Evolutionary conservation across 495 filamentous ascomycete genomes (phyloP).

Genomic region (Penicillium longicatenatum): DNA sequence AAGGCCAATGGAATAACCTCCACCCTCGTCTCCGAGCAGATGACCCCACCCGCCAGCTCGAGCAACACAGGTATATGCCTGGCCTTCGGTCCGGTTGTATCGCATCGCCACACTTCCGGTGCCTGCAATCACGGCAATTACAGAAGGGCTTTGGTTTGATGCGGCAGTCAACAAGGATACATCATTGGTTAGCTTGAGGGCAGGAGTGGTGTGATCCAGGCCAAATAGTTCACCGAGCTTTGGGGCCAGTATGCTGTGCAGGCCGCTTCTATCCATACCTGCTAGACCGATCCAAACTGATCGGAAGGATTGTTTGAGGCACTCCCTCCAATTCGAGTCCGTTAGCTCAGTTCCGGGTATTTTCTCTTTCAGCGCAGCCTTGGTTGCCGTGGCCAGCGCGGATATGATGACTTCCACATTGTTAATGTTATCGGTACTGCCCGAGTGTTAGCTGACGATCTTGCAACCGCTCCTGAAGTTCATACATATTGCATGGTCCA

Average conservation of each 20-base stretch:
- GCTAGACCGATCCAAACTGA: slow-evolving; percentile 33
- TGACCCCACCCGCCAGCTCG: slow-evolving; percentile 42
- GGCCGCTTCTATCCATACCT: slow-evolving; percentile 30
- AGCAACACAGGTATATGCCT: slow-evolving; percentile 22
- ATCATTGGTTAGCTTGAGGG: slow-evolving; percentile 32
- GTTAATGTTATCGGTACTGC: slow-evolving; percentile 20
- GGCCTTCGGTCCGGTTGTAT: slow-evolving; percentile 21
- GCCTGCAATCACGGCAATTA: slow-evolving; percentile 38
- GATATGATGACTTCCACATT: slow-evolving; percentile 17
- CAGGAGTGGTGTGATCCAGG: slow-evolving; percentile 13
- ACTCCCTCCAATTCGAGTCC: slow-evolving; percentile 9
- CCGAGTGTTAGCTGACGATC: not conserved
- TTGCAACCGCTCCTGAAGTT: not conserved
- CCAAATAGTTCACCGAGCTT: slow-evolving; percentile 22
- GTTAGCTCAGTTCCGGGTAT: slow-evolving; percentile 1
- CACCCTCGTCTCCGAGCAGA: slow-evolving; percentile 40
- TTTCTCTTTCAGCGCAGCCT: slow-evolving; percentile 13
- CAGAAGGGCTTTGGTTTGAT: slow-evolving; percentile 18
- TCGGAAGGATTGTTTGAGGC: slow-evolving; percentile 17
- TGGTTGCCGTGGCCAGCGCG: slow-evolving; percentile 17
- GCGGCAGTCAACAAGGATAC: slow-evolving; percentile 31
- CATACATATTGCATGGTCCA: slow-evolving; percentile 42
- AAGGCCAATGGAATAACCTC: slow-evolving; percentile 38
- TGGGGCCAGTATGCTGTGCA: slow-evolving; percentile 17
- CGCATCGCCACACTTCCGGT: slow-evolving; percentile 37